Evolutionary conservation across 192 early-diverging fungal genomes (phyloP), one percentile per base, ranked within the genome.

Genomic region (Podila epigama): DNA sequence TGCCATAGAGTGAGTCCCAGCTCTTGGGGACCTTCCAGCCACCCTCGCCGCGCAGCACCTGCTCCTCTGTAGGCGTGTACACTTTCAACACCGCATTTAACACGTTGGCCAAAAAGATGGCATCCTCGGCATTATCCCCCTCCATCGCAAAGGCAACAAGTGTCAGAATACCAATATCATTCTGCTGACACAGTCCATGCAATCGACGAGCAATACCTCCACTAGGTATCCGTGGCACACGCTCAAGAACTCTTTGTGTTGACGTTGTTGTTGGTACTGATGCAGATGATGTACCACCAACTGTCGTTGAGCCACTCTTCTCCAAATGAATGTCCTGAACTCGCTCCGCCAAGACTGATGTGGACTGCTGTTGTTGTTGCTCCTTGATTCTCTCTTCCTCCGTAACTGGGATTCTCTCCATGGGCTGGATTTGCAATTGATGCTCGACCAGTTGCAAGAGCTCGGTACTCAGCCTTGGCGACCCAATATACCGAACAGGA

Each of bases 71-170:
- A 20, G 63, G 66, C 50, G 51, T 41, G 50, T 70, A 58, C 5
- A 61, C 35, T 42, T 61, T 75, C 33, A 68, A 61, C 60, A 67
- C 48, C 11, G 53, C 62, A 27, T 51, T 68, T 31, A 72, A 40
- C 18, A 68, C 69, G 62, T 89, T 90, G 34, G 89, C 89, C 58
- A 89, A 66, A 37, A 77, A 78, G 31, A 92, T 85, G 20, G 88
- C 86, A 59, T 93, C 92, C 1, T 84, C 85, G 5, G 89, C 82
- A 73, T 93, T 93, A 61, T 93, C 86, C 44, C 92, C 92, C 71
- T 93, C 92, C 59, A 87, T 84, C 10, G 86, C 92, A 84, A 92
- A 87, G 70, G 85, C 81, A 0, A 88, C 70, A 12, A 90, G 55
- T 25, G 86, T 80, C 31, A 83, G 48, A 34, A 84, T 63, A 6